Evolutionary conservation across 2,329 filamentous ascomycete species (phyloP), one percentile per base, ranked within the genome.

Genomic region (Fusarium papillatum): DNA sequence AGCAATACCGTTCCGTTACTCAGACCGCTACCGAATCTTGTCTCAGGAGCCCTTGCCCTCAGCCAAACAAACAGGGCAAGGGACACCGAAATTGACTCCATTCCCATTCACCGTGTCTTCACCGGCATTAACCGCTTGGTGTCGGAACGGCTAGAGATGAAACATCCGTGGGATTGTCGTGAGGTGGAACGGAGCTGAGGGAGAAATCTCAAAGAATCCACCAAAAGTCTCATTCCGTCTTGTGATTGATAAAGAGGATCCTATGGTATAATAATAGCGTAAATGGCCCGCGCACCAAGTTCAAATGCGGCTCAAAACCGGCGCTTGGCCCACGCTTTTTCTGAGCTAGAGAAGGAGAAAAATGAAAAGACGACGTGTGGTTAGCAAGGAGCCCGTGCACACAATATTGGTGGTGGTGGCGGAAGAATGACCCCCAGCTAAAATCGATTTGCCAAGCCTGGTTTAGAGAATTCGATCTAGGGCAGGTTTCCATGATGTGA

Each of bases 211-310:
- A 57, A 9, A 43, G 39, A 74, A 74, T 65, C 74, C 74, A 76
- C 74, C 53, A 62, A 70, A 72, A 78, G 62, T 73, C 71, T 78
- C 72, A 71, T 61, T 46, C 68, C 68, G 60, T 73, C 73, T 76
- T 76, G 70, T 78, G 77, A 77, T 79, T 74, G 69, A 74, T 68
- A 73, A 74, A 41, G 76, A 73, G 76, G 76, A 78, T 77, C 68
- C 76, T 38, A 72, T 79, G 70, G 68, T 75, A 79, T 79, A 79
- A 79, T 79, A 76, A 79, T 79, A 78, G 76, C 76, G 77, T 79
- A 78, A 79, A 69, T 69, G 74, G 71, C 65, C 73, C 69, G 71
- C 71, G 71, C 74, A 72, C 67, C 77, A 69, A 73, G 60, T 76
- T 69, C 64, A 64, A 69, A 73, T 79, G 78, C 76, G 78, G 78